Percentiles rank a stretch among this genome's conserved stretches.
These are phyloP conservation scores for Entomortierella lignicola DNA, from an alignment of 192 early-diverging fungal genomes.

Conservation along the genomic window DNA sequence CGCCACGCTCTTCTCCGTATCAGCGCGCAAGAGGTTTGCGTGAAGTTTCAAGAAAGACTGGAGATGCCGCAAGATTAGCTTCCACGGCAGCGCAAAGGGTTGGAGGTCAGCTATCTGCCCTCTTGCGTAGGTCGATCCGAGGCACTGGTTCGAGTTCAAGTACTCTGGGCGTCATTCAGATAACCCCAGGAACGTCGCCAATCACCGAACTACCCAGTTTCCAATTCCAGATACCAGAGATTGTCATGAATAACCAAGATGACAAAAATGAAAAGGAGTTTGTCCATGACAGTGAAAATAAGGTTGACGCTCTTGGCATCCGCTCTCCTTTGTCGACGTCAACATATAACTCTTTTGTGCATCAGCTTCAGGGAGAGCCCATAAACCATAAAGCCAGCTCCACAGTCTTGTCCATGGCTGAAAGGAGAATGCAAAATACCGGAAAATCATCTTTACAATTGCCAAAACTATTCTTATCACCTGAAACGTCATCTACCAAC, in stretches of 20 bases:
- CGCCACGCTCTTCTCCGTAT: conserved; percentile 20
- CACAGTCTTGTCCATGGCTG: too few relatives aligned
- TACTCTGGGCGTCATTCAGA: conserved; percentile 18
- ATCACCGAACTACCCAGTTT: not conserved
- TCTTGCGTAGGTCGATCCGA: conserved; percentile 10
- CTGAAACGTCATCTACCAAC: not conserved
- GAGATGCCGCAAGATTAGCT: conserved; percentile 6
- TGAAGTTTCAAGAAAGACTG: conserved; percentile 12
- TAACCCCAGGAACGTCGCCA: conserved; percentile 23
- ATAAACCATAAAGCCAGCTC: too few relatives aligned
- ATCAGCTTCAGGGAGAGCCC: not conserved
- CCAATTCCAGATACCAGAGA: conserved; percentile 20
- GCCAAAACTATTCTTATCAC: conserved; percentile 7
- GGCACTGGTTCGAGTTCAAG: conserved; percentile 20
- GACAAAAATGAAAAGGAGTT: not conserved
- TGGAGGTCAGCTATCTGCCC: conserved; percentile 17
- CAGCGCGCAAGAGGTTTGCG: conserved; percentile 6
- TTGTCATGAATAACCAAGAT: conserved; percentile 11
- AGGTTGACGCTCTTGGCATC: not conserved
- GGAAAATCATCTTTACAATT: not conserved
- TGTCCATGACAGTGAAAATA: not conserved
- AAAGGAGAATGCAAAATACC: not conserved
- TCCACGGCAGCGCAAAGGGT: conserved; percentile 12
- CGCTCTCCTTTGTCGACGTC: not conserved
- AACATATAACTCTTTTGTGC: not conserved